A percentile compares a stretch with the other conserved stretches of the same genome.
Conservation (phyloP, 2,329 filamentous ascomycete species). For the Sporothrix schenckii region DNA sequence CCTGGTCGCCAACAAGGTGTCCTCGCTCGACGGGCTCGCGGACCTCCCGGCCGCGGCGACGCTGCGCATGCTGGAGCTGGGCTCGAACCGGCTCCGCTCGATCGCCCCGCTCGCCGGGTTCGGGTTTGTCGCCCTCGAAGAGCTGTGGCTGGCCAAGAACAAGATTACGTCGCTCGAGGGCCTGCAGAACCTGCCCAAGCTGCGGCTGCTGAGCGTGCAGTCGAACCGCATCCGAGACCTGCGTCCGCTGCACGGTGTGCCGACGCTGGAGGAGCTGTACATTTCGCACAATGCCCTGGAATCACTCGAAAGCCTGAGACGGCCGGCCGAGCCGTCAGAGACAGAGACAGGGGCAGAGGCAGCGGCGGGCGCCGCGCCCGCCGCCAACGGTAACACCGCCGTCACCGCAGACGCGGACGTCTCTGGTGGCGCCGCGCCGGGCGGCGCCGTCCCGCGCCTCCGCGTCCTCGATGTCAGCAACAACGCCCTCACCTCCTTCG, state of each 20-base stretch:
- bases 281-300: slow-evolving; percentile 92
- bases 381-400: neutral
- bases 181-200: slow-evolving; percentile 65
- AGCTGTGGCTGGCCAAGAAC: slow-evolving; percentile 60
- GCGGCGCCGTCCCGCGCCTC: slow-evolving; percentile 52
- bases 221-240: slow-evolving; percentile 87
- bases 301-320: slow-evolving; percentile 56
- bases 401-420: neutral
- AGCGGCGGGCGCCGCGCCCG: neutral
- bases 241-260: slow-evolving; percentile 63
- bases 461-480: slow-evolving; percentile 85
- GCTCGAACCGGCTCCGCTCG: slow-evolving; percentile 86
- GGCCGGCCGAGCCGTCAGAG: slow-evolving; percentile 55
- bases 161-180: slow-evolving; percentile 41
- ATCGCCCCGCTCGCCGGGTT: slow-evolving; percentile 69
- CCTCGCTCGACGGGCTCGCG: slow-evolving; percentile 80
- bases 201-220: slow-evolving; percentile 90
- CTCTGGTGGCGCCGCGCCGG: neutral
- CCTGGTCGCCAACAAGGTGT: slow-evolving; percentile 94
- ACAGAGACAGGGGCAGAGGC: neutral
- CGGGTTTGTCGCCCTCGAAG: slow-evolving; percentile 90
- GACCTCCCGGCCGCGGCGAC: slow-evolving; percentile 56
- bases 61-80: slow-evolving; percentile 83
- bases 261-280: slow-evolving; percentile 72
- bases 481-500: slow-evolving; percentile 77